Evolutionary conservation across 129 eudicot genomes (phyloP).

Genomic region (Calendula officinalis): DNA sequence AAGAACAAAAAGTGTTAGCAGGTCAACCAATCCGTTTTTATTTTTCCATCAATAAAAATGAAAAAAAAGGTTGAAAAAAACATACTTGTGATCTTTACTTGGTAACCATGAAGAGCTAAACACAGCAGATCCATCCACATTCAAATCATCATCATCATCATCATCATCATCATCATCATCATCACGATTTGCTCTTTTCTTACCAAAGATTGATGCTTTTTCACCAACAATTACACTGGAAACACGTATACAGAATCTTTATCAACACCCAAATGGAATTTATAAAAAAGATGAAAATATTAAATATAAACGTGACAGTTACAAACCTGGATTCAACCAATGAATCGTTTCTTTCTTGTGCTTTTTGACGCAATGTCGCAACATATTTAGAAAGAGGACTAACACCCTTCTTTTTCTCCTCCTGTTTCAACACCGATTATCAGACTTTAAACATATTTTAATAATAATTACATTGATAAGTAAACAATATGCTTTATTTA

Average conservation of each 20-base stretch:
- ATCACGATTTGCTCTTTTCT: slow-evolving; percentile 38
- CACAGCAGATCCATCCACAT: slow-evolving; percentile 49
- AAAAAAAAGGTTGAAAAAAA: neutral
- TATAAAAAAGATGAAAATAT: neutral
- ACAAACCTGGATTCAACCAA: slow-evolving; percentile 52
- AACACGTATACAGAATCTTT: slow-evolving; percentile 20
- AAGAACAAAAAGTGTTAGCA: too few species aligned
- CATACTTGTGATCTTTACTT: slow-evolving; percentile 56
- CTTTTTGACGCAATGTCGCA: slow-evolving; percentile 56
- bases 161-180: slow-evolving; percentile 46
- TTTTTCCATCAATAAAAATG: neutral
- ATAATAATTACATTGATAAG: too few species aligned
- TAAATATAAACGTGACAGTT: slow-evolving; percentile 35
- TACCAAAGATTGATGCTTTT: slow-evolving; percentile 51
- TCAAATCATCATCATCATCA: slow-evolving; percentile 27
- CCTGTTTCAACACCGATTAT: slow-evolving; percentile 37
- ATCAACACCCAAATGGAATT: slow-evolving; percentile 6
- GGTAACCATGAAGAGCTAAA: slow-evolving; percentile 70
- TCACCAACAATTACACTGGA: slow-evolving; percentile 79
- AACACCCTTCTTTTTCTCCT: slow-evolving; percentile 50
- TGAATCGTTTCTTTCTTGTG: slow-evolving; percentile 59
- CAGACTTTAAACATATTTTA: slow-evolving; percentile 3
- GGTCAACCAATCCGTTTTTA: too few species aligned
- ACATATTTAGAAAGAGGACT: slow-evolving; percentile 67
- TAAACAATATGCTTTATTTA: too few species aligned